These are phyloP conservation scores for Alternaria sp. DNA, from an alignment of 2,329 filamentous ascomycete genomes.

Conservation along the genomic window DNA sequence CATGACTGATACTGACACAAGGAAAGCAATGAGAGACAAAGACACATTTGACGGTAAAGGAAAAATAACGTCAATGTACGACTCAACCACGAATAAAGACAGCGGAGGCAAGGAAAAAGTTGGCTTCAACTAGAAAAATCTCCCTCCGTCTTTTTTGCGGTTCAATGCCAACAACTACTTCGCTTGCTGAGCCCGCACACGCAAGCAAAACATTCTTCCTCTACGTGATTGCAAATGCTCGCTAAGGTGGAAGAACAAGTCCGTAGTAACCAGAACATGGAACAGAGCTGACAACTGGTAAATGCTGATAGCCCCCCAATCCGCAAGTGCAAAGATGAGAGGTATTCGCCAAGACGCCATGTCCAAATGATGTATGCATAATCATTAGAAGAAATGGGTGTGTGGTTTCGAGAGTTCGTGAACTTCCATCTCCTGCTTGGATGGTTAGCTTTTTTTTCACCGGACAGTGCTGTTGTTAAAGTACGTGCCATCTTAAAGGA, in stretches of 20 bases:
- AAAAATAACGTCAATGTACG: constrained; percentile 35
- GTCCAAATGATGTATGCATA: constrained; percentile 53
- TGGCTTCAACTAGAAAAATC: constrained; percentile 35
- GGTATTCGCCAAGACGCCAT: constrained; percentile 55
- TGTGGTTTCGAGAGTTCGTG: constrained; percentile 99
- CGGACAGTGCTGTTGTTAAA: background rate
- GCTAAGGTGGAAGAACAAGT: constrained; percentile 54
- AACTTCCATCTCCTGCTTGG: constrained; percentile 95
- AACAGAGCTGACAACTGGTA: constrained; percentile 52
- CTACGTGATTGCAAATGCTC: constrained; percentile 52
- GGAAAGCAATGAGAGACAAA: constrained; percentile 30
- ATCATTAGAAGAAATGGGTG: constrained; percentile 96
- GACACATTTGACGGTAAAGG: constrained; percentile 33
- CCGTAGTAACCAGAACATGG: constrained; percentile 54
- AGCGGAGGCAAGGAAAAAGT: constrained; percentile 40
- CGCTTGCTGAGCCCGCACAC: constrained; percentile 31
- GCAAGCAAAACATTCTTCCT: constrained; percentile 35
- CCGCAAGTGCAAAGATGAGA: constrained; percentile 47
- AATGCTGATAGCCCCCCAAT: constrained; percentile 51
- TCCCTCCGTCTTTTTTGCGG: constrained; percentile 31
- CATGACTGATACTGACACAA: constrained; percentile 33
- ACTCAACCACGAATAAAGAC: constrained; percentile 38
- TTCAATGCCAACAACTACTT: constrained; percentile 30
- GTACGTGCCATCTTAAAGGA: constrained; percentile 94
- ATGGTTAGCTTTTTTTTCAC: constrained; percentile 52